Conservation (phyloP, 495 filamentous ascomycete genomes). For the Xylaria venustula region DNA sequence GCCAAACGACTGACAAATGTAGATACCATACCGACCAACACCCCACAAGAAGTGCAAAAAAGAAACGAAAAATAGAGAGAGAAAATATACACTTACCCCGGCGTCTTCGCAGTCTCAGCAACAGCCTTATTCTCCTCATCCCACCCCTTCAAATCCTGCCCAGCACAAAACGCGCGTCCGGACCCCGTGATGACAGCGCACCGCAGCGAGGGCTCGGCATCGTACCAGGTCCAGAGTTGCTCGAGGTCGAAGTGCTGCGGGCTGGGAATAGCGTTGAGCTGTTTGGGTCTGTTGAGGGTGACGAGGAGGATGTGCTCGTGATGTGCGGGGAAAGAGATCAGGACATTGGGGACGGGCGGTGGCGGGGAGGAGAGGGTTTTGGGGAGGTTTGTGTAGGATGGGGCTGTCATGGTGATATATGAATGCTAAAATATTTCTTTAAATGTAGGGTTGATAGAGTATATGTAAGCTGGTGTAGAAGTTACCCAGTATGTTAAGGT, state of each 20-base stretch:
- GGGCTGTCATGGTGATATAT: conserved; percentile 17
- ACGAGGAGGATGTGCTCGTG: conserved; percentile 58
- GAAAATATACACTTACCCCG: conserved; percentile 26
- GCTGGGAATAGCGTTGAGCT: conserved; percentile 58
- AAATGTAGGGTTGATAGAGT: background rate
- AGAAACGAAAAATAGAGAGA: too few relatives aligned
- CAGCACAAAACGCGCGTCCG: conserved; percentile 57
- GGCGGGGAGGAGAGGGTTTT: conserved; percentile 27
- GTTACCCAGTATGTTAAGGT: too few relatives aligned
- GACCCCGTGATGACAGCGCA: conserved; percentile 58
- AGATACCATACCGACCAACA: too few relatives aligned
- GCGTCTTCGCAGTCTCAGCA: conserved; percentile 11
- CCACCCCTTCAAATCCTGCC: conserved; percentile 55
- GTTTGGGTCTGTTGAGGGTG: conserved; percentile 58
- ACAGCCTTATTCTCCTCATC: conserved; percentile 35
- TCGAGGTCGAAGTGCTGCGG: conserved; percentile 52
- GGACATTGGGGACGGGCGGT: conserved; percentile 36
- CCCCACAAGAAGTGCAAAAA: too few relatives aligned
- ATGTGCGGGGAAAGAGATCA: conserved; percentile 55
- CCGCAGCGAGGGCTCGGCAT: conserved; percentile 52
- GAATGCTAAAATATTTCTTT: background rate
- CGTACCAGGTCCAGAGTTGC: conserved; percentile 57
- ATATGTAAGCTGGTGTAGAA: too few relatives aligned
- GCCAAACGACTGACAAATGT: too few relatives aligned
- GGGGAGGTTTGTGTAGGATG: conserved; percentile 12